Base-by-base conservation (phyloP, 2,329 filamentous ascomycete genomes). In the Tolypocladium inflatum region DNA sequence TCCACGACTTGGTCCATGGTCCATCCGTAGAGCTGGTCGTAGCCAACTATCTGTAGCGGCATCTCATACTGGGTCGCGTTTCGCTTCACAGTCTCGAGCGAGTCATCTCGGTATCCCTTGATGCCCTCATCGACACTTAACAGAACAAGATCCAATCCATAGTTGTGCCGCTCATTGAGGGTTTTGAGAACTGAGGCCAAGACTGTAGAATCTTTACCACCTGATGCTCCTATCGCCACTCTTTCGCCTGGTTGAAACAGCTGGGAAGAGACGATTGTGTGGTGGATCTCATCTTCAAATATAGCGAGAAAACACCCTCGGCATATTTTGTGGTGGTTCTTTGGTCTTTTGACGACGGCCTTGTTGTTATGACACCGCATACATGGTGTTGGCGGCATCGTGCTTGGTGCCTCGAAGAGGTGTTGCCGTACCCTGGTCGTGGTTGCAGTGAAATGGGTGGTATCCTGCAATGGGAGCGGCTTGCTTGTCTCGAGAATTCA, bases 1-100 rank as follows among this genome's bases (percentile, higher is more conserved):
- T 92, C 89, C 4, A 99, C 95, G 11, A 99, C 94, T 69, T 97
- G 91, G 68, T 99, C 94, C 94, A 99, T 99, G 1, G 92, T 97
- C 94, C 94, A 99, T 10, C 93, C 94, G 71, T 99, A 99, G 11
- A 99, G 78, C 67, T 97, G 89, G 57, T 87, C 88, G 67, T 99
- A 99, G 55, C 93, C 91, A 55, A 99, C 85, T 58, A 99, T 96
- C 65, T 91, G 90, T 54, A 99, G 77, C 0, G 89, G 85, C 88
- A 99, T 95, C 1, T 88, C 85, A 74, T 97, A 97, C 72, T 97
- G 91, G 15, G 83, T 72, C 0, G 92, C 90, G 72, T 99, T 97
- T 60, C 93, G 81, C 80, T 97, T 97, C 52, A 99, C 94, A 0
- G 94, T 97, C 74, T 97, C 92, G 21, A 99, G 78, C 54, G 90